Evolutionary conservation across 805 yeast species (phyloP).

Genomic region (Sugiyamaella marilandica): DNA sequence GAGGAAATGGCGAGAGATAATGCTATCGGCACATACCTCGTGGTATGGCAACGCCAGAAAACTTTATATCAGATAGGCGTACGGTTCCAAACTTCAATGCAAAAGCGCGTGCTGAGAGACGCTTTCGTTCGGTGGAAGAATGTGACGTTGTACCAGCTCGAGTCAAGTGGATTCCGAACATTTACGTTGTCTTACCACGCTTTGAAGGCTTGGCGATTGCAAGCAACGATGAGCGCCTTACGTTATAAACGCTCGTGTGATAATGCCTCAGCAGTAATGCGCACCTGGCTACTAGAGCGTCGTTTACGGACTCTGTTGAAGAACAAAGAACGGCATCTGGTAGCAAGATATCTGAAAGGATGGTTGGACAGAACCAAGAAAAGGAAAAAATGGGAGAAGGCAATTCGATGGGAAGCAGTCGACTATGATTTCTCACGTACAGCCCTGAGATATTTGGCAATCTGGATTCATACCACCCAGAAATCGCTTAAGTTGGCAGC

Average conservation of each 20-base stretch:
- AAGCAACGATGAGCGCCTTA: background rate
- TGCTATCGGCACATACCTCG: background rate
- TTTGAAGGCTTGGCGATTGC: constrained; percentile 14
- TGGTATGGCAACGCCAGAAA: background rate
- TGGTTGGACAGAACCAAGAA: constrained; percentile 8
- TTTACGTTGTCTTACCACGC: constrained; percentile 12
- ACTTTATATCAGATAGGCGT: background rate
- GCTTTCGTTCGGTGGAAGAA: constrained; percentile 10
- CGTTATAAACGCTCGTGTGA: background rate
- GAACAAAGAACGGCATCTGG: background rate
- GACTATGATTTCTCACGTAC: constrained; percentile 1
- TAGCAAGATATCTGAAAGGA: background rate
- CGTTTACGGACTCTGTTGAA: too few relatives aligned
- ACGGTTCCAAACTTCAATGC: background rate
- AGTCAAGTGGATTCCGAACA: constrained; percentile 16
- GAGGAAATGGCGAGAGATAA: background rate
- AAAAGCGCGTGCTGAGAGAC: background rate
- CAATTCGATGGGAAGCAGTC: constrained; percentile 1
- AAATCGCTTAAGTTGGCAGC: background rate
- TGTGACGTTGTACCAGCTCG: constrained; percentile 3
- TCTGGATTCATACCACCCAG: background rate
- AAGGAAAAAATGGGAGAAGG: background rate
- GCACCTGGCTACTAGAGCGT: too few relatives aligned
- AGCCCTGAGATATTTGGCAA: background rate
- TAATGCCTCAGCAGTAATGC: too few relatives aligned